phyloP scores from a whole-genome alignment of 495 filamentous ascomycete genomes.

The Talaromyces wortmannii region DNA sequence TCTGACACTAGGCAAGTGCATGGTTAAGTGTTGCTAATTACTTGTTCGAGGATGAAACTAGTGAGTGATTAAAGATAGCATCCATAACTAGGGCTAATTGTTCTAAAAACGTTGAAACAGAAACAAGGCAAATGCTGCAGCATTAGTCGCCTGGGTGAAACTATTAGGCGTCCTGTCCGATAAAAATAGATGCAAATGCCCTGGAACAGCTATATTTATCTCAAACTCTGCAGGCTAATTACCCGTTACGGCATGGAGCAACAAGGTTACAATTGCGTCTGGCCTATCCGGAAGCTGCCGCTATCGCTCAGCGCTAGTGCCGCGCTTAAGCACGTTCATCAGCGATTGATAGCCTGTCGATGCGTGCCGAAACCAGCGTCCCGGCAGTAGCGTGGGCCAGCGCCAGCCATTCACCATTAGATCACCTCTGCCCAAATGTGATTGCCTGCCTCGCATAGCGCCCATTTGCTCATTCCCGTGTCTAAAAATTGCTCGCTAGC shows the following conservation, averaged over 20 bases:
- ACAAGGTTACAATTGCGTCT: not conserved
- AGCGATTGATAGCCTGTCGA: conserved; percentile 2
- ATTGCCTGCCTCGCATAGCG: not conserved
- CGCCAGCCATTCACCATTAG: conserved; percentile 3
- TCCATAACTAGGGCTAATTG: no score
- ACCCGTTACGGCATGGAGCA: not conserved
- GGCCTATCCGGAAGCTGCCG: not conserved
- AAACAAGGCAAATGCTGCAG: no score
- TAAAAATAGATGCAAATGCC: not conserved
- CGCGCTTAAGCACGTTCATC: not conserved
- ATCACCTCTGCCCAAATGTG: not conserved
- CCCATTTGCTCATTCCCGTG: not conserved
- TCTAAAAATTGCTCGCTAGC: conserved; percentile 22
- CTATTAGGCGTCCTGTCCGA: not conserved
- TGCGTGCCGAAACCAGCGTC: conserved; percentile 1
- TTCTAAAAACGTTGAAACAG: no score
- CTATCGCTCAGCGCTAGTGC: not conserved
- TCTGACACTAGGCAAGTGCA: no score
- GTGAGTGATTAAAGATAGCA: no score
- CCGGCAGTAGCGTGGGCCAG: conserved; percentile 9
- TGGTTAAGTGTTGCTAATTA: no score
- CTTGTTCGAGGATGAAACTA: no score
- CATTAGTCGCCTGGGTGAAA: no score
- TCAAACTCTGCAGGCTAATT: not conserved
- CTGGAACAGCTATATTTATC: not conserved